These are phyloP conservation scores for Ruellia speciosa DNA, from an alignment of 305 asterid species.

Conservation along the genomic window DNA sequence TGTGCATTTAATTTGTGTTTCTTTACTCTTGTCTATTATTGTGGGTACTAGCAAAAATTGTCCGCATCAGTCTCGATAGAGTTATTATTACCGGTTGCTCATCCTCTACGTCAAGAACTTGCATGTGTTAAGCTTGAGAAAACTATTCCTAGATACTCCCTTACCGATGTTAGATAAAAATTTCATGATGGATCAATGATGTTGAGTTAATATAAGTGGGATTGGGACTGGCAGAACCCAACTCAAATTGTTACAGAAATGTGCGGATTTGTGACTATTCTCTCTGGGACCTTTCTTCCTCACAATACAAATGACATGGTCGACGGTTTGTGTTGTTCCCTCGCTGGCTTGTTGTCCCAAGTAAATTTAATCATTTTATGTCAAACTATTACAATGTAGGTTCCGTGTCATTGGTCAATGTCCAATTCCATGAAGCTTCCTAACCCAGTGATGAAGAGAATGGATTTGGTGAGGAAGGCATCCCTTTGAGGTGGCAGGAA, in stretches of 20 bases:
- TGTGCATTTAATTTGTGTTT: no score
- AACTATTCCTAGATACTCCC: neutral
- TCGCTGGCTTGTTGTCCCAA: constrained; percentile 5
- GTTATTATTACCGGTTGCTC: no score
- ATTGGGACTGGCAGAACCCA: constrained; percentile 90
- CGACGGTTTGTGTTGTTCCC: constrained; percentile 37
- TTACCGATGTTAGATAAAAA: no score
- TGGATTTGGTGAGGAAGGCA: constrained; percentile 53
- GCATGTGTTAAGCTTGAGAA: no score
- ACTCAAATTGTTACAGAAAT: constrained; percentile 87
- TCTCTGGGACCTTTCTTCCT: constrained; percentile 91
- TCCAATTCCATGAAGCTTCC: constrained; percentile 20
- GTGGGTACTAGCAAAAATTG: no score
- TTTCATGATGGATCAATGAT: no score
- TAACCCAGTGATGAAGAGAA: constrained; percentile 51
- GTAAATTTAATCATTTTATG: neutral
- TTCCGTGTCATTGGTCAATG: constrained; percentile 21
- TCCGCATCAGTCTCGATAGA: no score
- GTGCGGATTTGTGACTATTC: constrained; percentile 92
- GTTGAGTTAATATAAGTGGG: constrained; percentile 41
- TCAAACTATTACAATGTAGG: constrained; percentile 24
- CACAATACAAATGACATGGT: constrained; percentile 96
- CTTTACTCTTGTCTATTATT: no score
- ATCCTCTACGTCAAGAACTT: no score
- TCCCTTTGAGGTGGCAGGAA: constrained; percentile 74